Conservation (phyloP, 192 early-diverging fungal species). For the Allomyces macrogynus region DNA sequence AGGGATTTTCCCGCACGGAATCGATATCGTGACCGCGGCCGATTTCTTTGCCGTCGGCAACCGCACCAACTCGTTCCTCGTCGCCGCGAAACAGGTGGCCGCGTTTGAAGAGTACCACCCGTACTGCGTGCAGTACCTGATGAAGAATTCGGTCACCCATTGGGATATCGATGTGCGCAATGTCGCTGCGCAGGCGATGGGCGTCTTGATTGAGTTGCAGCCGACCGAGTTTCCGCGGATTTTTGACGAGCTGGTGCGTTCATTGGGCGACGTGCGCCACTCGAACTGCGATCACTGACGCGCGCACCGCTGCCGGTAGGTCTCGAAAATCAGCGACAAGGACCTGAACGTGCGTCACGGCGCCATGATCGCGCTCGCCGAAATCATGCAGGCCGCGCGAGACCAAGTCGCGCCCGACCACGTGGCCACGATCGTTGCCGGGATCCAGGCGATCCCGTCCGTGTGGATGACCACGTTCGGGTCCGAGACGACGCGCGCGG, state of each 20-base stretch:
- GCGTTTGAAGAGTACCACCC: slow-evolving; percentile 55
- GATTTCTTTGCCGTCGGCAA: slow-evolving; percentile 89
- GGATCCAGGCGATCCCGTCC: slow-evolving; percentile 4
- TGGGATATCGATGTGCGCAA: slow-evolving; percentile 74
- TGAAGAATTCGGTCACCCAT: slow-evolving; percentile 43
- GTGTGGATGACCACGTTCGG: slow-evolving; percentile 7
- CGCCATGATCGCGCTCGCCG: slow-evolving; percentile 30
- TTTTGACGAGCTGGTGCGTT: slow-evolving; percentile 35
- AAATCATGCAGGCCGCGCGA: slow-evolving; percentile 29
- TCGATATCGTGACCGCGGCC: slow-evolving; percentile 69
- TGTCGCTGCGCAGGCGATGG: slow-evolving; percentile 52
- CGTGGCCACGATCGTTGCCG: slow-evolving; percentile 7
- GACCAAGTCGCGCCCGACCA: slow-evolving; percentile 1
- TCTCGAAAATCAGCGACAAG: slow-evolving; percentile 14
- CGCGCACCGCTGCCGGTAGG: slow-evolving; percentile 9
- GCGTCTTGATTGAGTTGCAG: slow-evolving; percentile 35
- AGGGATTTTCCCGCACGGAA: slow-evolving; percentile 81
- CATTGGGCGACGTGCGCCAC: no score
- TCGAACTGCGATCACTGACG: background rate
- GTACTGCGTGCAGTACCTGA: slow-evolving; percentile 49
- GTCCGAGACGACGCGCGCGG: background rate
- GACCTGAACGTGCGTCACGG: slow-evolving; percentile 41
- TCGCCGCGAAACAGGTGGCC: slow-evolving; percentile 50
- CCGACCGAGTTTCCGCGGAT: slow-evolving; percentile 27
- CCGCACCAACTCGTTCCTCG: slow-evolving; percentile 47